Percentiles rank a stretch among this genome's conserved stretches.
phyloP scores from a whole-genome alignment of 2,329 filamentous ascomycete genomes.

The Colletotrichum salicis region DNA sequence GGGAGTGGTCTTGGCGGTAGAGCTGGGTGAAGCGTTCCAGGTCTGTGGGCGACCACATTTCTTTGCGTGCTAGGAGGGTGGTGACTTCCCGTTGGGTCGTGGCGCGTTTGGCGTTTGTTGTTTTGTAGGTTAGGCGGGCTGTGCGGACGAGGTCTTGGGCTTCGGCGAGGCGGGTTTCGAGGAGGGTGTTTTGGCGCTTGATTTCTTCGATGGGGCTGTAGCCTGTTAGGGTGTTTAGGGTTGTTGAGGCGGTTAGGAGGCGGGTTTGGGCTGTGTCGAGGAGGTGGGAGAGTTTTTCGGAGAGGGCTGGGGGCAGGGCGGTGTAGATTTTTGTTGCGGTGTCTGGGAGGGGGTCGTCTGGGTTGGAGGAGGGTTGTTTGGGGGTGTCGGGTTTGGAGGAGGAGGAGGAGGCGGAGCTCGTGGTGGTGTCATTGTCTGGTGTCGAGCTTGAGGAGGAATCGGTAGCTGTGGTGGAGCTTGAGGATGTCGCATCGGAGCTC shows the following conservation, averaged over 20 bases:
- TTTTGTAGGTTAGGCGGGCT: slow-evolving; percentile 81
- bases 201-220: slow-evolving; percentile 91
- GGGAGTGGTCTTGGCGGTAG: slow-evolving; percentile 91
- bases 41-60: slow-evolving; percentile 87
- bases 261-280: slow-evolving; percentile 93
- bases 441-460: slow-evolving; percentile 5
- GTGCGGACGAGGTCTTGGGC: slow-evolving; percentile 75
- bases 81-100: slow-evolving; percentile 95
- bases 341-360: slow-evolving; percentile 22
- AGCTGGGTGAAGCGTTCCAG: slow-evolving; percentile 94
- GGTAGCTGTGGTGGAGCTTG: slow-evolving; percentile 2
- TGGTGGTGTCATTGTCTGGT: slow-evolving; percentile 4
- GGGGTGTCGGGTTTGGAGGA: not conserved
- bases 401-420: not conserved
- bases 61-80: slow-evolving; percentile 90
- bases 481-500: slow-evolving; percentile 8
- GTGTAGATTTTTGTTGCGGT: slow-evolving; percentile 30
- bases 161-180: slow-evolving; percentile 67
- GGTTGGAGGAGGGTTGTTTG: not conserved
- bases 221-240: slow-evolving; percentile 92
- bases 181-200: slow-evolving; percentile 78
- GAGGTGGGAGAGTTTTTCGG: slow-evolving; percentile 69
- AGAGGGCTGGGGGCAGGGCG: slow-evolving; percentile 52
- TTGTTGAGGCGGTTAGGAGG: slow-evolving; percentile 84
- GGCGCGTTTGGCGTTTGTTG: slow-evolving; percentile 85